Evolutionary conservation across 108 stramenopile species (phyloP).

Genomic region (Pseudonitzschia delicatissima): DNA sequence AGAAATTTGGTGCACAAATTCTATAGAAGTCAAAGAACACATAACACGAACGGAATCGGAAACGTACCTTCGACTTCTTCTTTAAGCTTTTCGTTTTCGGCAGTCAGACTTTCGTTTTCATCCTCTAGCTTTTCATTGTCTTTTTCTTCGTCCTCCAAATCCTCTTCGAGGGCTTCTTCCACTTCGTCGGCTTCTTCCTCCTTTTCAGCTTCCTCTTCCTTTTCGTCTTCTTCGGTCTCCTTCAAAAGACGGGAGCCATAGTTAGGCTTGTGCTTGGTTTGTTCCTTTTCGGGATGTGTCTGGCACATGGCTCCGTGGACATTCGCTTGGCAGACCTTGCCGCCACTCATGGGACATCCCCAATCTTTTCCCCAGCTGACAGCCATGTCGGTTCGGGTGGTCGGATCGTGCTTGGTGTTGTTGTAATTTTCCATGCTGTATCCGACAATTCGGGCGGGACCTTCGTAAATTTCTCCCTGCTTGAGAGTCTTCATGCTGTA

Average conservation of each 20-base stretch:
- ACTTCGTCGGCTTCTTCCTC: background rate
- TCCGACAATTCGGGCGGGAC: slow-evolving; percentile 44
- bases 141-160: slow-evolving; percentile 28
- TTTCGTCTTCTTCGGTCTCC: background rate
- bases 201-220: background rate
- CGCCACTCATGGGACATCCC: slow-evolving; percentile 39
- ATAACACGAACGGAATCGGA: background rate
- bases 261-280: slow-evolving; percentile 18
- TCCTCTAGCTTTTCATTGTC: slow-evolving; percentile 16
- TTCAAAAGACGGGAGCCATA: background rate
- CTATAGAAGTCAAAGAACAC: no score
- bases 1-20: no score
- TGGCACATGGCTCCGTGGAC: slow-evolving; percentile 44
- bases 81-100: slow-evolving; percentile 43
- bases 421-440: slow-evolving; percentile 37
- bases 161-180: slow-evolving; percentile 16
- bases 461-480: slow-evolving; percentile 47
- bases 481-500: slow-evolving; percentile 25
- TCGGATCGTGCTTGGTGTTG: slow-evolving; percentile 26
- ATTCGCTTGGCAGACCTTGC: slow-evolving; percentile 30
- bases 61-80: slow-evolving; percentile 35
- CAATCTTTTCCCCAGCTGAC: slow-evolving; percentile 45
- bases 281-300: slow-evolving; percentile 8
- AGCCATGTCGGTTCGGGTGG: slow-evolving; percentile 36
- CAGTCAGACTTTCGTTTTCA: slow-evolving; percentile 22